These are phyloP conservation scores for Calonectria leucothoes DNA, from an alignment of 2,329 filamentous ascomycete genomes.

Conservation along the genomic window DNA sequence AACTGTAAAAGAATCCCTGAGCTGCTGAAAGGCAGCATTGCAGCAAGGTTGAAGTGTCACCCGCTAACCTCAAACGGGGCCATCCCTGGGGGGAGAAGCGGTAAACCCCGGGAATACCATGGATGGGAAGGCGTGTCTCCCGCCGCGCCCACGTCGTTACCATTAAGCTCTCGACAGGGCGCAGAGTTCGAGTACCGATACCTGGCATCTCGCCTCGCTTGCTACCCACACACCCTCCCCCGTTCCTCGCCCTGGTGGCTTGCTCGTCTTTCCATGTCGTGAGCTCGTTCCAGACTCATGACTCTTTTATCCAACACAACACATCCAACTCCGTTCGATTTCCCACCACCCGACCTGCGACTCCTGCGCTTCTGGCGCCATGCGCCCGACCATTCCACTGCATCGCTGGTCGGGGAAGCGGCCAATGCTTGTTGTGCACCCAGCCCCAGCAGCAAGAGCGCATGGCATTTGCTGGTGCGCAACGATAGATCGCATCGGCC, in stretches of 20 bases:
- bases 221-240: conserved; percentile 18
- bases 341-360: conserved; percentile 9
- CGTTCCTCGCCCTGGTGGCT: conserved; percentile 8
- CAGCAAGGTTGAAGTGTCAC: conserved; percentile 4
- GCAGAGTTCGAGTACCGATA: conserved; percentile 10
- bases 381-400: background rate
- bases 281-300: conserved; percentile 37
- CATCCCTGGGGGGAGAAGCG: conserved; percentile 9
- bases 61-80: conserved; percentile 13
- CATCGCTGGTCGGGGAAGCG: conserved; percentile 2
- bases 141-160: background rate
- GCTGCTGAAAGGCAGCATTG: conserved; percentile 11
- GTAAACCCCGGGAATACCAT: conserved; percentile 32
- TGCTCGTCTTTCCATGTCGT: conserved; percentile 20
- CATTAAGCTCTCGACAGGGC: background rate
- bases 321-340: conserved; percentile 18
- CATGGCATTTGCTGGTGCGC: background rate
- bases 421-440: background rate
- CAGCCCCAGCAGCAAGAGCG: background rate
- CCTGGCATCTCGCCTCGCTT: conserved; percentile 11
- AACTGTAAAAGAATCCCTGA: conserved; percentile 1
- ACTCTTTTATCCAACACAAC: conserved; percentile 14
- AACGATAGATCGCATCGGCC: conserved; percentile 11
- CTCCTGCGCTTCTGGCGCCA: conserved; percentile 11
- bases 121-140: conserved; percentile 23